These are phyloP conservation scores for Scedosporium boydii DNA, from an alignment of 2,329 filamentous ascomycete genomes.

Conservation along the genomic window DNA sequence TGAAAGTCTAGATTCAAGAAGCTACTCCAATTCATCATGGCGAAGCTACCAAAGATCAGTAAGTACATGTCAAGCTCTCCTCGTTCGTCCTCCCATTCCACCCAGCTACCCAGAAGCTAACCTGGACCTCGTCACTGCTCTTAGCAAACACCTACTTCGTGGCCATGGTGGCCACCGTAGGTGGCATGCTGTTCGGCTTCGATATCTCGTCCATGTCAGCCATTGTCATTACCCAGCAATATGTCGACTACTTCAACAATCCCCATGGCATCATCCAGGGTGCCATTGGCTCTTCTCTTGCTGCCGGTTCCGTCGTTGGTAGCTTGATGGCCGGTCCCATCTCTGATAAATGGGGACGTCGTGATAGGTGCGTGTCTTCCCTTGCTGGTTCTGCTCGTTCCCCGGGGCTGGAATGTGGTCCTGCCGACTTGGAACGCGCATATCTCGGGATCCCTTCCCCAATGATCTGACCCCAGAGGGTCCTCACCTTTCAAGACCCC, in stretches of 20 bases:
- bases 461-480: too few species aligned
- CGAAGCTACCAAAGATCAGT: conserved; percentile 3
- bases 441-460: too few species aligned
- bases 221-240: conserved; percentile 41
- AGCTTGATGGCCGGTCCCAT: conserved; percentile 37
- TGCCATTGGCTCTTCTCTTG: conserved; percentile 41
- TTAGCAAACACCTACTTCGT: conserved; percentile 24
- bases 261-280: conserved; percentile 36
- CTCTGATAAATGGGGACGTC: conserved; percentile 37
- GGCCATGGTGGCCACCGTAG: conserved; percentile 27
- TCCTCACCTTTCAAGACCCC: too few species aligned
- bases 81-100: neutral
- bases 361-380: conserved; percentile 11
- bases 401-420: too few species aligned
- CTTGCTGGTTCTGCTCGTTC: too few species aligned
- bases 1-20: neutral
- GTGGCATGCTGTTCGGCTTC: conserved; percentile 40
- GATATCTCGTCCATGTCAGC: conserved; percentile 50
- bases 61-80: neutral
- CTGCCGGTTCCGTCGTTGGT: conserved; percentile 41
- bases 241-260: conserved; percentile 41
- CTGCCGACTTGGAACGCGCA: too few species aligned
- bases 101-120: neutral
- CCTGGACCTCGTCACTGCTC: neutral
- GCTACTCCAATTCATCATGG: conserved; percentile 10